Conservation (phyloP, 192 early-diverging fungal genomes). For the Gryganskiella cystojenkinii region DNA sequence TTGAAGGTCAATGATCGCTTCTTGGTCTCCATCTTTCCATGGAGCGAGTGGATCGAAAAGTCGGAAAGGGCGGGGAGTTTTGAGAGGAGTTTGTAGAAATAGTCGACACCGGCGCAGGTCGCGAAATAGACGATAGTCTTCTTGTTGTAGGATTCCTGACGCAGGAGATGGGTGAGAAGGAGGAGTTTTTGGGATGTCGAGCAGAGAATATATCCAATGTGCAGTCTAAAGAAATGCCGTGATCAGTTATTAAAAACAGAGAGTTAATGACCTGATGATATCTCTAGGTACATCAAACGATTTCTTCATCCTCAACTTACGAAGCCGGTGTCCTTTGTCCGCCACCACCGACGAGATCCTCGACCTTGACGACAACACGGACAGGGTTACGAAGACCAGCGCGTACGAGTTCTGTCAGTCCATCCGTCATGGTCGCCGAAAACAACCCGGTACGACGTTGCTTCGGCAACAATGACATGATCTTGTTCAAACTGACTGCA, state of each 20-base stretch:
- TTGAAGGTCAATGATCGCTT: slow-evolving; percentile 84
- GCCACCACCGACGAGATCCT: slow-evolving; percentile 61
- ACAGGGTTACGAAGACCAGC: slow-evolving; percentile 95
- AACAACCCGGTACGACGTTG: slow-evolving; percentile 96
- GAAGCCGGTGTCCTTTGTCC: slow-evolving; percentile 73
- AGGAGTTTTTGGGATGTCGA: slow-evolving; percentile 86
- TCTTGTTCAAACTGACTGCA: slow-evolving; percentile 77
- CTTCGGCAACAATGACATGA: slow-evolving; percentile 86
- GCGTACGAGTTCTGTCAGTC: slow-evolving; percentile 80
- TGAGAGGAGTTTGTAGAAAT: slow-evolving; percentile 79
- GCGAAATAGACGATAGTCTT: slow-evolving; percentile 96
- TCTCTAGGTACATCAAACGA: no score
- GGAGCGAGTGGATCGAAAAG: slow-evolving; percentile 78
- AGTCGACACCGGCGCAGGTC: slow-evolving; percentile 97
- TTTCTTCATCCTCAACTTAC: no score
- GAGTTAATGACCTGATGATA: neutral
- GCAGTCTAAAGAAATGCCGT: slow-evolving; percentile 55
- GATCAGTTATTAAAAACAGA: neutral
- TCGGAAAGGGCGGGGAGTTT: slow-evolving; percentile 58
- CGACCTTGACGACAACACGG: slow-evolving; percentile 89
- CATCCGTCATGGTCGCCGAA: slow-evolving; percentile 97
- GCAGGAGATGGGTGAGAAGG: slow-evolving; percentile 75
- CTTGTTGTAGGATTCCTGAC: slow-evolving; percentile 62
- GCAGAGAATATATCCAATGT: slow-evolving; percentile 80
- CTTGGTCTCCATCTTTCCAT: slow-evolving; percentile 95